Evolutionary conservation across 106 monocot genomes (phyloP), one percentile per base, ranked within the genome.

Genomic region (Dioscorea zingiberensis): DNA sequence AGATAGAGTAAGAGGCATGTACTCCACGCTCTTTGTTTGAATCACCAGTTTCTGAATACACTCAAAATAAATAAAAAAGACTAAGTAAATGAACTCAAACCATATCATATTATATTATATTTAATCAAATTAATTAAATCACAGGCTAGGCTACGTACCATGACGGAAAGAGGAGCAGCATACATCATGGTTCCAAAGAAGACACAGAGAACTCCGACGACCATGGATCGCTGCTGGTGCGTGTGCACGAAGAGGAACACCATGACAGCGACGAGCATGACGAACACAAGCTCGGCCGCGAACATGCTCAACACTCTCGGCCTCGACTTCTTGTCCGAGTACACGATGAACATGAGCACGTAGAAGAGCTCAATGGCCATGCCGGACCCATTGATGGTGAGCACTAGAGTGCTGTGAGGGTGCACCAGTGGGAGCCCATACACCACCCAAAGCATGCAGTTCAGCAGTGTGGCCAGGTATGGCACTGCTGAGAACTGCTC

Each of bases 1-100:
- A 7, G 87, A 87, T 14, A 84, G 63, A 38, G n/a, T 65, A 11
- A 87, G 74, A 3, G 87, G 91, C 91, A 92, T 87, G 84, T 78
- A 82, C 63, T 92, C 74, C 66, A 92, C 87, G 48, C 84, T 92
- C 73, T 79, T 84, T 15, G 81, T 81, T 29, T 71, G 63, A 28
- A 92, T 79, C 69, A 87, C 91, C 70, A 71, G 23, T 79, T 62
- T 92, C 85, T 90, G 77, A 62, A 38, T 10, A 1, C 38, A 38
- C 10, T 21, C 45, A 44, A 59, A 27, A 7, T 7, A 47, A 8
- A 25, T 4, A 25, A 59, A 11, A 25, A 59, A 3, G 25, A 4
- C 59, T n/a, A n/a, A n/a, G n/a, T n/a, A n/a, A 24, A 13, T 13
- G 25, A 11, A 0, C 0, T 10, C 16, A 5, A 24, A 12, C 11